Evolutionary conservation across 2,329 filamentous ascomycete genomes (phyloP), one percentile per base, ranked within the genome.

Genomic region (Ceratocystis colombiana): DNA sequence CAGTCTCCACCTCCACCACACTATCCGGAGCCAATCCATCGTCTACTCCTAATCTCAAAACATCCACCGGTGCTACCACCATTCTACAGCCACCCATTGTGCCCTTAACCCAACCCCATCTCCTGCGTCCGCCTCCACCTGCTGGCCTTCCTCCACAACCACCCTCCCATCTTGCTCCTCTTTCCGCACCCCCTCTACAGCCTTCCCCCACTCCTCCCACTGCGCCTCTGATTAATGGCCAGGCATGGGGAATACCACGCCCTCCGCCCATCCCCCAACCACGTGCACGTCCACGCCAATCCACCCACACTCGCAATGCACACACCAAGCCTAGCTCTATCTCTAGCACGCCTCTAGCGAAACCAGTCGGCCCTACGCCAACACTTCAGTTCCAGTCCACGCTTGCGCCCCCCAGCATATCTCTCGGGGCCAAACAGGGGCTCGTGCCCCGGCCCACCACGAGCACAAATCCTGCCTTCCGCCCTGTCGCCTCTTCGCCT

Each of bases 201-300:
- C 61, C n/a, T 5, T 20, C 61, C 28, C 8, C 30, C 17, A 17
- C 50, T 20, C 8, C 33, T 5, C 50, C 50, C 48, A 57, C 37
- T 2, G 63, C 63, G 12, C 63, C 63, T 12, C 44, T 57, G 1
- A 67, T 67, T 25, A 62, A 61, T n/a, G 62, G 59, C 37, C 64
- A 65, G 59, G 63, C 66, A 30, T 67, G 66, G 66, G 66, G 66
- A 7, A 20, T 67, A 1, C 66, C 66, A 12, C 55, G 66, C 2
- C 66, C 66, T 22, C 46, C 63, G 2, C 30, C 63, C 25, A 25
- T 55, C n/a, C 15, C 30, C 17, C 28, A 30, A 33, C 30, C 65
- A n/a, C 62, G 62, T n/a, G 17, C 66, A n/a, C 63, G 55, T 3
- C 15, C 57, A 17, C 48, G 55, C 20, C 45, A 61, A 17, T 57